Evolutionary conservation across 306 rosid genomes (phyloP), one percentile per base, ranked within the genome.

Genomic region (Cicer judaicum): DNA sequence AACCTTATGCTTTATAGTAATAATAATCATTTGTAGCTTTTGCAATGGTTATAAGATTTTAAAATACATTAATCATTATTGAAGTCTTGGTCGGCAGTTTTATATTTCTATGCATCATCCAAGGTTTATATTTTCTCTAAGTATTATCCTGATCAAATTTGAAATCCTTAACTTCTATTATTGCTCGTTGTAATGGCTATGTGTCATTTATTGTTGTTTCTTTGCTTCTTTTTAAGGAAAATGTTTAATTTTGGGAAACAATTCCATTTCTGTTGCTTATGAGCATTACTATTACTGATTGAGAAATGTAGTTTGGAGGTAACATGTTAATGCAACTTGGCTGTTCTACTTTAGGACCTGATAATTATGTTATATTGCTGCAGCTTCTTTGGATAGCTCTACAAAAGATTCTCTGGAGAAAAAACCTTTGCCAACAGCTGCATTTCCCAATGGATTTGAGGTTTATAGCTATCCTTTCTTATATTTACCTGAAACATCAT

Each of bases 401-500:
- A 80, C 71, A 24, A 78, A 79, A 55, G 73, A 75, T 40, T 67
- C 92, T 70, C 10, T 52, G 63, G 84, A 76, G 85, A 83, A 79
- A 73, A 88, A 82, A 18, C 69, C 87, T 72, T 84, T 79, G 70
- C 80, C 50, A 53, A 71, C 16, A 79, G 76, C 86, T 60, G 80
- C 78, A 43, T 91, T 93, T 81, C 97, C 93, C 21, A 81, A 72
- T 72, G 98, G 97, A 68, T 84, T 89, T 76, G 97, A 91, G 92
- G 98, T 93, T 73, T 29, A 6, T 12, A 47, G 57, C 61, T 18
- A 34, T 66, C 40, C 66, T 21, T 76, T 63, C 38, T 56, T 57
- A 54, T 63, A 53, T 60, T 78, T 74, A 3, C 60, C 46, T 59
- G 68, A 13, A 34, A 38, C 59, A 38, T 40, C 40, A 62, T 57